phyloP scores from a whole-genome alignment of 495 filamentous ascomycete species.

The Penicillium herquei region DNA sequence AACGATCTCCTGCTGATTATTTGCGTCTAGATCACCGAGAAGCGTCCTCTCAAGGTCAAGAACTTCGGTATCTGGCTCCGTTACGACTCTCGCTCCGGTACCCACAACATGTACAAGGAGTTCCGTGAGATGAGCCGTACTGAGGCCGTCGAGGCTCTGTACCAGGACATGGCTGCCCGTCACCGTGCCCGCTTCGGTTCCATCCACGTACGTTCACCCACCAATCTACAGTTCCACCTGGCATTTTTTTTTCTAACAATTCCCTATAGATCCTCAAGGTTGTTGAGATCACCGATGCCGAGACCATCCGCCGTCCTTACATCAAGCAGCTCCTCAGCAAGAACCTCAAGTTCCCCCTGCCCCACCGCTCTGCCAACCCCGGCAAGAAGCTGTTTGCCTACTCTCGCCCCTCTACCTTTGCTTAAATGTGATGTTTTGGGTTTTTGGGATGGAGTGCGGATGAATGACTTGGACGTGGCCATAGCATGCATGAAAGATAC shows the following conservation, averaged over 20 bases:
- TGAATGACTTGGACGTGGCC: conserved; percentile 51
- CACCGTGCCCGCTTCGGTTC: conserved; percentile 97
- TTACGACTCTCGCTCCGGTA: conserved; percentile 98
- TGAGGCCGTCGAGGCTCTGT: conserved; percentile 93
- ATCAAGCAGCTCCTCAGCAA: conserved; percentile 96
- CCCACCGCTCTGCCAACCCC: conserved; percentile 84
- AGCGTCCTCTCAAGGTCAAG: conserved; percentile 98
- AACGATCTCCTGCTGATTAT: conserved; percentile 18
- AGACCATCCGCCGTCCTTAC: conserved; percentile 94
- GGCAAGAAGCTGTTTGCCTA: conserved; percentile 88
- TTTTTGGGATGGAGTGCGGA: conserved; percentile 41
- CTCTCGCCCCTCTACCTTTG: conserved; percentile 89
- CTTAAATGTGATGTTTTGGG: conserved; percentile 48
- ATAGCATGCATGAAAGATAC: conserved; percentile 48
- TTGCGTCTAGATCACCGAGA: conserved; percentile 80
- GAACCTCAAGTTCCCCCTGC: conserved; percentile 96
- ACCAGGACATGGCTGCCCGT: conserved; percentile 99
- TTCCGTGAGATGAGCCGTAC: conserved; percentile 97
- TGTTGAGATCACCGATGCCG: conserved; percentile 89
- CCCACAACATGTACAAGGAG: conserved; percentile 99
- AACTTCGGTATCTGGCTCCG: conserved; percentile 99
- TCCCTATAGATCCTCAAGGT: conserved; percentile 86
- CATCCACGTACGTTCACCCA: conserved; percentile 73
- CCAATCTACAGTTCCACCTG: not conserved
- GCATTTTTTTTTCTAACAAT: conserved; percentile 23